Evolutionary conservation across 345 rosid genomes (phyloP), one percentile per base, ranked within the genome.

Genomic region (Ceriops zippeliana): DNA sequence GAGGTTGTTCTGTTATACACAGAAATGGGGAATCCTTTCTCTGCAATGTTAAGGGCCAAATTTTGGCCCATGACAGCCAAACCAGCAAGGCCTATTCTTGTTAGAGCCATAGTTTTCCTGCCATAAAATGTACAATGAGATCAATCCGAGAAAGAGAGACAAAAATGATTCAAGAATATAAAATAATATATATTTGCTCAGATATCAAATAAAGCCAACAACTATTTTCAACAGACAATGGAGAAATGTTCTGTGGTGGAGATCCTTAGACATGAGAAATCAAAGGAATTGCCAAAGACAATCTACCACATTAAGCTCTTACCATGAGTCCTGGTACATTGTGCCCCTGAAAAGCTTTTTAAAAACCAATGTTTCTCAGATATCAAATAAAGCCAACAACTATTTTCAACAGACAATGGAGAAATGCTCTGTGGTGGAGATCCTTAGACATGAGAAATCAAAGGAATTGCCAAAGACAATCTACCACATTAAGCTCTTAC

Each of bases 41-140:
- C 88, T 0, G 98, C 98, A 49, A 92, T 90, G 82, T 90, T 93
- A 73, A 93, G 92, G 53, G 97, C 97, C 38, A 90, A 79, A 79
- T 93, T 93, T 79, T 93, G 98, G 73, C 98, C 98, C 98, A 93
- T 93, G 65, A 90, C 98, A 24, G 98, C 98, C 1, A 93, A 82
- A 74, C 96, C 98, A 70, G 98, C 98, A 58, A 93, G 80, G 67
- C 98, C 97, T 38, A 93, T 86, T 84, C 98, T 89, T 1, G 95
- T 86, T 51, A 69, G 85, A 56, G 90, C 92, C 98, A 90, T 93
- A 54, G 30, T 64, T 75, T 67, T 73, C 66, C 84, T 86, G 79
- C 26, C 42, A 73, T 42, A 58, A 65, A 15, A 76, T 37, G 5
- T 10, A 6, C 13, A 68, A 68, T 74, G 61, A 79, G 77, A 67